Base-by-base conservation (phyloP, 2,329 filamentous ascomycete genomes). In the Penicillium aurantiogriseum region DNA sequence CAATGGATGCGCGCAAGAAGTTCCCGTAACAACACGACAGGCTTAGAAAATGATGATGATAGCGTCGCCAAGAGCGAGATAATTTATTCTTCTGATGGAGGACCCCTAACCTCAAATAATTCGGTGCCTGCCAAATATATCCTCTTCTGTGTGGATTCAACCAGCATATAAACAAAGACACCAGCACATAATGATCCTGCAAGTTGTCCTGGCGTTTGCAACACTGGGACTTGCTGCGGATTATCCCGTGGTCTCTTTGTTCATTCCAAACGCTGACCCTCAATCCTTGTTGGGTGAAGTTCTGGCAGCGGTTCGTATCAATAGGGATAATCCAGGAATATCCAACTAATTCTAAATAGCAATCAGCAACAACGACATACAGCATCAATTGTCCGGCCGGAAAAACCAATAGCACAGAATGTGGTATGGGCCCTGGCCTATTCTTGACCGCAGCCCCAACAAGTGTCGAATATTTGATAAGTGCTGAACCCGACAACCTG, bases 361-460 rank as follows among this genome's bases (percentile, higher is more conserved):
- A 66, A 39, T 59, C 63, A 11, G 63, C 64, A 13, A 67, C 64
- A 3, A 69, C 66, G 5, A 69, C 68, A 2, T 70, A 67, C 45
- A 65, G 60, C 35, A 62, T 70, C 40, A 69, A 65, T 35, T 69
- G 69, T 10, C 59, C 64, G 0, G 52, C 57, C 1, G 63, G 67
- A 4, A 67, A 63, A 3, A 67, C 66, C 6, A 61, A 67, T 45
- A 21, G 56, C 45, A 42, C 39, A 4, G 62, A 67, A 17, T 71
- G 69, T 39, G 68, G 69, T 15, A 66, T 71, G 63, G 69, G 68
- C 0, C 63, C 63, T 4, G 69, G 69, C 8, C 35, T 71, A 17
- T 66, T 57, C 5, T 21, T 68, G 25, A 63, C 64, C 35, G 62
- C 63, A 0, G 67, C 58, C 2, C 57, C 65, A 7, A 61, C 38